These are phyloP conservation scores for Hermanozyma aechmeae DNA, from an alignment of 805 yeast species.

Conservation along the genomic window DNA sequence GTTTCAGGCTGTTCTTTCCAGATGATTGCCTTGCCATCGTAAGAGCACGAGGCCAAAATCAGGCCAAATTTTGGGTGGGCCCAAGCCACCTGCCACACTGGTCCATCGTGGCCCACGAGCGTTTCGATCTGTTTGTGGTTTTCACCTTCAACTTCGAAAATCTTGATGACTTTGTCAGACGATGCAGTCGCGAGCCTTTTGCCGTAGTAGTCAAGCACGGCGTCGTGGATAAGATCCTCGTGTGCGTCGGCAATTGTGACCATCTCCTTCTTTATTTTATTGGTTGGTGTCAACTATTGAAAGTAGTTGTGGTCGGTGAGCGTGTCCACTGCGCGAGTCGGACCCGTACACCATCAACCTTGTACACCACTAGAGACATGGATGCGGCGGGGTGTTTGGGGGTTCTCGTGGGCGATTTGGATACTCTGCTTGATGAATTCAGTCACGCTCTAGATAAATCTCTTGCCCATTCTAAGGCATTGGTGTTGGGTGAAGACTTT, in stretches of 20 bases:
- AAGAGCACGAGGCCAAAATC: conserved; percentile 88
- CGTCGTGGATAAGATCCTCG: conserved; percentile 91
- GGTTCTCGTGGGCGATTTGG: too few relatives aligned
- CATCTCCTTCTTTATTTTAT: conserved; percentile 27
- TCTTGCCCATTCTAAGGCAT: too few relatives aligned
- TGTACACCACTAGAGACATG: too few relatives aligned
- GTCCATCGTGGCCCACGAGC: conserved; percentile 89
- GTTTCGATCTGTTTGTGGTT: conserved; percentile 58
- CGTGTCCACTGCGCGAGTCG: too few relatives aligned
- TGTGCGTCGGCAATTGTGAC: conserved; percentile 88
- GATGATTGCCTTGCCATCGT: conserved; percentile 87
- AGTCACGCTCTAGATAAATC: too few relatives aligned
- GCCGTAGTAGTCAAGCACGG: conserved; percentile 94
- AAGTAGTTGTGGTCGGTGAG: too few relatives aligned
- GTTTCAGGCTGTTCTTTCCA: conserved; percentile 84
- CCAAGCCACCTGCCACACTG: conserved; percentile 99
- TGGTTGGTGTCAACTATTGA: neutral
- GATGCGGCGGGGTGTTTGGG: too few relatives aligned
- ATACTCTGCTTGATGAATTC: too few relatives aligned
- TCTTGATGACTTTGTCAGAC: conserved; percentile 12
- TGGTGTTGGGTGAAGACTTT: too few relatives aligned
- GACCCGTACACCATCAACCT: too few relatives aligned
- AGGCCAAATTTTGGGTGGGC: conserved; percentile 98
- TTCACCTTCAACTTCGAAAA: conserved; percentile 14
- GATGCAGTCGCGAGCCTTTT: conserved; percentile 62